Percentiles rank a stretch among this genome's conserved stretches.
Evolutionary conservation across 1,139 yeast species (phyloP).

Genomic region (Debaryomyces sp.): DNA sequence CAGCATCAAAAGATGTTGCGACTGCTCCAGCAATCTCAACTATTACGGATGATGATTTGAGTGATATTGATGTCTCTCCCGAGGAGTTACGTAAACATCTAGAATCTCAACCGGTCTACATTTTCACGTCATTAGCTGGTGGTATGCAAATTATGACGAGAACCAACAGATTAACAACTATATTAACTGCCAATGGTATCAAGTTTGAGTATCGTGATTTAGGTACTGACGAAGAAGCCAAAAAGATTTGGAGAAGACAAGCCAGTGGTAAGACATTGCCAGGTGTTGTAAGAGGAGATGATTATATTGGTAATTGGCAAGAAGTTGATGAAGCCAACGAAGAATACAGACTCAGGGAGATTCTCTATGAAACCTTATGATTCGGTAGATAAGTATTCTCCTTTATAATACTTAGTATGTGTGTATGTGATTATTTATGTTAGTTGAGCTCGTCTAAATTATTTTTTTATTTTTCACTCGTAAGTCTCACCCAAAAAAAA

Average conservation of each 20-base stretch:
- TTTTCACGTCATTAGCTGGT: conserved; percentile 88
- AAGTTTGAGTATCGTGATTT: conserved; percentile 73
- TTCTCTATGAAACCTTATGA: conserved; percentile 54
- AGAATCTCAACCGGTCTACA: conserved; percentile 62
- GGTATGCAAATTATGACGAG: conserved; percentile 84
- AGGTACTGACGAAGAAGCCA: conserved; percentile 87
- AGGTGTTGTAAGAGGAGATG: conserved; percentile 92
- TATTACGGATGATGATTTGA: conserved; percentile 27
- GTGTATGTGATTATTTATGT: conserved; percentile 1
- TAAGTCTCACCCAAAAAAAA: conserved; percentile 1
- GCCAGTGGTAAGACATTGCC: conserved; percentile 79
- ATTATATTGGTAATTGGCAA: conserved; percentile 81
- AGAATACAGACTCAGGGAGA: conserved; percentile 66
- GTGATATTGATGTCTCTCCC: conserved; percentile 43
- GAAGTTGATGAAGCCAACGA: conserved; percentile 85
- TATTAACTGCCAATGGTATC: conserved; percentile 74
- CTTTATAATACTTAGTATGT: not conserved
- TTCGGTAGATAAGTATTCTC: not conserved
- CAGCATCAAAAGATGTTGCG: conserved; percentile 7
- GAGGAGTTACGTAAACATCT: conserved; percentile 50
- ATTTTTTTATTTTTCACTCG: conserved; percentile 6
- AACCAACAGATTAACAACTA: conserved; percentile 76
- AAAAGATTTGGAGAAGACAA: conserved; percentile 81
- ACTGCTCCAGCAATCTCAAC: not conserved
- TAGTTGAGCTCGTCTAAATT: not conserved